Evolutionary conservation across 768 basidiomycete species (phyloP).

Genomic region (Hygrocybe punicea): DNA sequence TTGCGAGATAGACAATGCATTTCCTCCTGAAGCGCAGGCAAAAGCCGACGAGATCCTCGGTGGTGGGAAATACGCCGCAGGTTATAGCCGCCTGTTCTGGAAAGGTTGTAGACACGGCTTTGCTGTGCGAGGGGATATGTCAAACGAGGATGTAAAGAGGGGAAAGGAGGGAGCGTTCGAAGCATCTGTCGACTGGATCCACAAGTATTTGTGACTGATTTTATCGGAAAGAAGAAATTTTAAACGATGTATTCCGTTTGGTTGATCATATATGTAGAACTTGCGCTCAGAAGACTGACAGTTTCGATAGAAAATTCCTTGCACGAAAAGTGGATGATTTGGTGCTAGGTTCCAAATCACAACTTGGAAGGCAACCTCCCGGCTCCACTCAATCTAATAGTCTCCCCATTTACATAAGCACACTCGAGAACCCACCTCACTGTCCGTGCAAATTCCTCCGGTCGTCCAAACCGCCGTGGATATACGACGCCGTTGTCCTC

Average conservation of each 20-base stretch:
- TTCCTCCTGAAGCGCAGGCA: constrained; percentile 45
- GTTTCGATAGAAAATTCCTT: no score
- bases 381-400: constrained; percentile 45
- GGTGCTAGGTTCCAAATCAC: constrained; percentile 10
- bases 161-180: constrained; percentile 65
- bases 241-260: no score
- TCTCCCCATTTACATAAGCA: constrained; percentile 55
- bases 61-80: constrained; percentile 42
- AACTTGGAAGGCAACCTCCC: constrained; percentile 40
- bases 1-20: constrained; percentile 50
- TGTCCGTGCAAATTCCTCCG: constrained; percentile 50
- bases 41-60: constrained; percentile 51
- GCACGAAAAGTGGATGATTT: no score
- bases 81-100: constrained; percentile 50
- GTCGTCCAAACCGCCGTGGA: constrained; percentile 46
- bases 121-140: constrained; percentile 49
- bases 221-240: no score
- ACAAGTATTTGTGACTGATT: constrained; percentile 29
- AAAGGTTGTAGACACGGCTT: constrained; percentile 54
- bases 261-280: no score
- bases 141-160: constrained; percentile 50
- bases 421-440: constrained; percentile 49
- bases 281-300: no score
- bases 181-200: constrained; percentile 53
- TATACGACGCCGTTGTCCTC: constrained; percentile 42